Evolutionary conservation across 2,329 filamentous ascomycete genomes (phyloP).

Genomic region (Fusarium chaquense): DNA sequence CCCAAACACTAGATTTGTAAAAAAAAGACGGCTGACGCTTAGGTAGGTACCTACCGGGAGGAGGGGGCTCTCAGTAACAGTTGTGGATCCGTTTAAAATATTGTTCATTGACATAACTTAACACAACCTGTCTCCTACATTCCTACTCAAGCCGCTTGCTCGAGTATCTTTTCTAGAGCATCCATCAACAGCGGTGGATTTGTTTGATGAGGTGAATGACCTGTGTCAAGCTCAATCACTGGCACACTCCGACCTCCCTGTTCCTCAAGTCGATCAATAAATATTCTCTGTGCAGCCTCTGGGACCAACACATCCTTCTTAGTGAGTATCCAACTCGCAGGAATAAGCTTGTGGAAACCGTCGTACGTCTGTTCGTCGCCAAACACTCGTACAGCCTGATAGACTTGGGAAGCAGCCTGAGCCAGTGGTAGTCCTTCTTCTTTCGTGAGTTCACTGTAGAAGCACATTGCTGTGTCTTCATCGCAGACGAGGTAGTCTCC

Average conservation of each 20-base stretch:
- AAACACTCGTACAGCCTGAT: constrained; percentile 3
- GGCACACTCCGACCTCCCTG: neutral
- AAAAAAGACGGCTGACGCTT: too few species aligned
- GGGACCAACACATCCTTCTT: constrained; percentile 9
- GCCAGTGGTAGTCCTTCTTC: neutral
- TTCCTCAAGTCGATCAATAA: constrained; percentile 11
- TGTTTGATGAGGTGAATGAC: constrained; percentile 18
- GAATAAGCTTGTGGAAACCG: constrained; percentile 8
- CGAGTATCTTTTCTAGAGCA: neutral
- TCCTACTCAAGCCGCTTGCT: neutral
- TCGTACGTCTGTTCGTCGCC: constrained; percentile 13
- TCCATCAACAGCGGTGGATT: neutral
- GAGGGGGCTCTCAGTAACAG: too few species aligned
- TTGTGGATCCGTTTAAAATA: neutral
- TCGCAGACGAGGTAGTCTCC: constrained; percentile 12
- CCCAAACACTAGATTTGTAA: too few species aligned
- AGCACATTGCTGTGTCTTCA: constrained; percentile 21
- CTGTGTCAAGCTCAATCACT: constrained; percentile 12
- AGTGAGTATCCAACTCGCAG: constrained; percentile 7
- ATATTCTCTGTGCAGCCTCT: neutral
- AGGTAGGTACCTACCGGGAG: too few species aligned
- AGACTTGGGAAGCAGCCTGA: constrained; percentile 1
- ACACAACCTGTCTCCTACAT: neutral
- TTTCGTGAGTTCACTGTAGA: constrained; percentile 16
- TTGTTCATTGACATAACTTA: accelerated